phyloP scores from a whole-genome alignment of 2,329 filamentous ascomycete species.

The Rutstroemia sp. region DNA sequence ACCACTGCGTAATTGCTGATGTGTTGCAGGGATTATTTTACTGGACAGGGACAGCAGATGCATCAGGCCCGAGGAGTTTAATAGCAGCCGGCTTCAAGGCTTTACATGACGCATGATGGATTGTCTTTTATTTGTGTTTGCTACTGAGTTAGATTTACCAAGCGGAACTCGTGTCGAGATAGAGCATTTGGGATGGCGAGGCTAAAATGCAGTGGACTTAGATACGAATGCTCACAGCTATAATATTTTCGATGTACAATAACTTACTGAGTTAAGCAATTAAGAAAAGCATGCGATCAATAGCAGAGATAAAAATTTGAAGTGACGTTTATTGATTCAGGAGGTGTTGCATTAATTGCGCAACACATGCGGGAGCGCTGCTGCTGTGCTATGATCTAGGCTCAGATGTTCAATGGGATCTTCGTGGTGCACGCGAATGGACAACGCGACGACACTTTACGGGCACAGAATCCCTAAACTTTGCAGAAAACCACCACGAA shows the following conservation, averaged over 20 bases:
- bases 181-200: neutral
- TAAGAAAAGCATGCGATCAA: neutral
- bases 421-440: too few relatives aligned
- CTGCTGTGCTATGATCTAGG: too few relatives aligned
- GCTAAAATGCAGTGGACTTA: neutral
- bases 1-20: neutral
- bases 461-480: too few relatives aligned
- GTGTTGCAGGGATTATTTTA: conserved; percentile 63
- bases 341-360: too few relatives aligned
- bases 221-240: conserved; percentile 1
- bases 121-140: neutral
- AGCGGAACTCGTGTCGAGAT: too few relatives aligned
- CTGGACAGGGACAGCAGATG: conserved; percentile 71
- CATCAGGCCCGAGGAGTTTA: conserved; percentile 49
- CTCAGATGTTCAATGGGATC: too few relatives aligned
- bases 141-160: neutral
- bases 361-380: too few relatives aligned
- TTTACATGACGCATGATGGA: conserved; percentile 34
- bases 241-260: conserved; percentile 3
- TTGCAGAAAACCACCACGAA: neutral
- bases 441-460: neutral
- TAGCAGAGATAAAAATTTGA: neutral
- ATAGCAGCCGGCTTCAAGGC: conserved; percentile 52
- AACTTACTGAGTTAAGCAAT: neutral
- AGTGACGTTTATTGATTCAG: too few relatives aligned